Percentiles rank a stretch among this genome's conserved stretches.
Conservation (phyloP, 2,329 filamentous ascomycete species). For the Paecilomyces formosus region DNA sequence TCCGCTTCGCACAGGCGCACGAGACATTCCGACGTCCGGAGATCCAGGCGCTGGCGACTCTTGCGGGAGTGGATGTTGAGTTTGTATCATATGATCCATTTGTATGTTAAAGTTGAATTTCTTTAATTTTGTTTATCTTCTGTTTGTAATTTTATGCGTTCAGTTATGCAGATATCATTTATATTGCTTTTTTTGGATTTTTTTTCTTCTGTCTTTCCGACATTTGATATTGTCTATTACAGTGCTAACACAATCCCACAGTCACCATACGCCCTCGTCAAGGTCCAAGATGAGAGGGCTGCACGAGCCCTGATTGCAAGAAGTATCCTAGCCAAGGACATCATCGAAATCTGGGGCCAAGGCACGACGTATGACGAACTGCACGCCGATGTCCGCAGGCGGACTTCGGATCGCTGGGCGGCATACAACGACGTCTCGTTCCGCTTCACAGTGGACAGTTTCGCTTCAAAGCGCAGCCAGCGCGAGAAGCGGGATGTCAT, state of each 20-base stretch:
- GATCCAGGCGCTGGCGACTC: conserved; percentile 67
- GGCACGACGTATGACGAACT: conserved; percentile 61
- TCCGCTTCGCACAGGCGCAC: conserved; percentile 83
- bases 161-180: not conserved
- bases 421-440: conserved; percentile 62
- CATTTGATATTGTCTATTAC: conserved; percentile 5
- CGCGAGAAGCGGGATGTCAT: conserved; percentile 66
- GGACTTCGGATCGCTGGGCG: conserved; percentile 59
- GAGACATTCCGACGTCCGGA: conserved; percentile 87
- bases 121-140: conserved; percentile 1
- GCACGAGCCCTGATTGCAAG: conserved; percentile 63
- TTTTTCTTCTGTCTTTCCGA: conserved; percentile 1
- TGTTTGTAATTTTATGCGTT: conserved; percentile 1
- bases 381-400: conserved; percentile 55
- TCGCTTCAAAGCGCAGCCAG: conserved; percentile 61
- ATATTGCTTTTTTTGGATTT: not conserved
- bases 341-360: conserved; percentile 83
- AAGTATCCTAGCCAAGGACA: conserved; percentile 72
- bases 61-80: conserved; percentile 60
- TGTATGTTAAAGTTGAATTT: conserved; percentile 46
- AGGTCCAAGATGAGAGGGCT: conserved; percentile 56
- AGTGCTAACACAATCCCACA: conserved; percentile 30
- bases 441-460: conserved; percentile 79
- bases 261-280: conserved; percentile 81
- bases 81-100: conserved; percentile 67